Base-by-base conservation (phyloP, 1,284 basidiomycete species). In the Ustilago xerochloae region DNA sequence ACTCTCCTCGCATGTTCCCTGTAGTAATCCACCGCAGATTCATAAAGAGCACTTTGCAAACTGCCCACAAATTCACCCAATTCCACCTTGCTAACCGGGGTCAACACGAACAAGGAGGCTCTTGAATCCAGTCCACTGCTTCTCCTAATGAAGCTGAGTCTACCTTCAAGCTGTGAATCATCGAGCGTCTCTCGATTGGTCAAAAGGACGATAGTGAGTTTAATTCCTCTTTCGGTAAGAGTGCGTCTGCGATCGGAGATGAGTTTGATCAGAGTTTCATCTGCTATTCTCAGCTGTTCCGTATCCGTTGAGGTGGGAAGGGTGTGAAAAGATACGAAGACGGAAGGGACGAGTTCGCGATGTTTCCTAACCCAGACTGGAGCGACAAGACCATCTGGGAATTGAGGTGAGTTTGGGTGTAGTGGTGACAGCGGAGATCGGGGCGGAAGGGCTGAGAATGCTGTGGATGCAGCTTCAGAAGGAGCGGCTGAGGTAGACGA, bases 351-450 rank as follows among this genome's bases (percentile, higher is more conserved):
- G 32, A 96, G 89, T 8, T 93, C 90, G 0, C 93, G 92, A 81
- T 98, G 95, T 85, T 97, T 99, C 47, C 94, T 88, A 16, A 97
- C 90, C 96, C 96, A 99, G 78, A 98, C 93, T 0, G 95, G 96
- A 1, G 95, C 93, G 61, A 99, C 93, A 49, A 99, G 86, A 0
- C 96, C 96, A 83, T 99, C 96, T 0, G 96, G 96, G 83, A 93
- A 89, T 15, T 97, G 87, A 0, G 96, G 95, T 0, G 93, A 95
- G 1, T 90, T 88, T 0, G 92, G 90, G 0, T 92, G 93, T 26
- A 97, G 86, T 0, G 96, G 96, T 0, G 93, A 97, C 8, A 98
- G 87, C 0, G 94, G 94, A 0, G 94, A 97, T 84, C 94, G 93
- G 52, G 69, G 67, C 52, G 54, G 82, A 51, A 73, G 77, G 47